Evolutionary conservation across 2,329 filamentous ascomycete species (phyloP), one percentile per base, ranked within the genome.

Genomic region (Cladosporium sp.): DNA sequence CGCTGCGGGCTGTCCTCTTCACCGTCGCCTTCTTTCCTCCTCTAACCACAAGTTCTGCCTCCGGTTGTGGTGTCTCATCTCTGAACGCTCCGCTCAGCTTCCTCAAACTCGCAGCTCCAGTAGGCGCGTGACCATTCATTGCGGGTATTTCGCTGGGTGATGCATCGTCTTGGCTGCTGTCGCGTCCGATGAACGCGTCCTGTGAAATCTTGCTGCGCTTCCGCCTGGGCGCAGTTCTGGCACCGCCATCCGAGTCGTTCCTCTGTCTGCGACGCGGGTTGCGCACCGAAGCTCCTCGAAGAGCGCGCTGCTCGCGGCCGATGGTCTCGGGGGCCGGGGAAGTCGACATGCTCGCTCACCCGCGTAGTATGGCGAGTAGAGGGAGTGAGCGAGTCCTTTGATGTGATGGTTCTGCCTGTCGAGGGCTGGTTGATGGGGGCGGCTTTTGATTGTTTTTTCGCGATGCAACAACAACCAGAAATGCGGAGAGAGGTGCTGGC

Each of bases 201-300:
- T 80, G 77, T 64, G 76, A 78, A 64, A 84, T 70, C 69, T 82
- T 83, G 75, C 80, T 83, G 62, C 81, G 78, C 74, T 84, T 83
- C 38, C 81, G 75, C 66, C 79, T 77, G 26, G 79, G 79, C 60
- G 80, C 80, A 24, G 73, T 71, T 62, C 77, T 76, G 18, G 76
- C 70, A 58, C 78, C 80, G 59, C 81, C 80, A 59, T 79, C 79
- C 69, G 81, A 79, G 65, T 71, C 73, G 65, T 79, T 78, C 74
- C 81, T 79, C 71, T 79, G 79, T 71, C 81, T 76, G 68, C 82
- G 76, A 67, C 79, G 77, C 47, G 80, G 80, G 69, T 82, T 82
- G 68, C 80, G 78, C 21, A 73, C 51, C 32, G 61, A 64, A 30
- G 61, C 26, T 44, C 24, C 51, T 44, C 61, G 21, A 68, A 57